These are phyloP conservation scores for Kazachstania taianensis DNA, from an alignment of 805 yeast genomes.

Conservation along the genomic window DNA sequence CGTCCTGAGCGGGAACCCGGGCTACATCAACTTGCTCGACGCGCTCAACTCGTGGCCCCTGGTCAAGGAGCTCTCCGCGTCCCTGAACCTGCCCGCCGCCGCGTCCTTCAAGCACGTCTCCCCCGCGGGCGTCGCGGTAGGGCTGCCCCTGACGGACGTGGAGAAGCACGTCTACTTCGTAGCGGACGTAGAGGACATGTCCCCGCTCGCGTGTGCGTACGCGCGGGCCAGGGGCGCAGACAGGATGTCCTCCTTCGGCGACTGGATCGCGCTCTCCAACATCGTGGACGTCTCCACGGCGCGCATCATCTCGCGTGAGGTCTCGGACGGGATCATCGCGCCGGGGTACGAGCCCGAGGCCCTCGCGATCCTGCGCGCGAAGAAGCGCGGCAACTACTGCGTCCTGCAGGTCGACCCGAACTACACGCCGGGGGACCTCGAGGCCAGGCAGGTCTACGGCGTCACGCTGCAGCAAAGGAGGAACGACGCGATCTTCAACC, in stretches of 20 bases:
- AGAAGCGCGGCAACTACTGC: slow-evolving; percentile 96
- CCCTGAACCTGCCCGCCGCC: slow-evolving; percentile 93
- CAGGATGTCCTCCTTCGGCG: slow-evolving; percentile 98
- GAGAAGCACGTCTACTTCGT: slow-evolving; percentile 95
- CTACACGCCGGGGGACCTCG: slow-evolving; percentile 67
- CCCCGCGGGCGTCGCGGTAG: slow-evolving; percentile 98
- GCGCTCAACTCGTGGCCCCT: slow-evolving; percentile 97
- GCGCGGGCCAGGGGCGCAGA: slow-evolving; percentile 99
- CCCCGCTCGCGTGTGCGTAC: slow-evolving; percentile 94
- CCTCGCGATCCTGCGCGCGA: slow-evolving; percentile 71
- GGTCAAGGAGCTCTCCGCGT: slow-evolving; percentile 89
- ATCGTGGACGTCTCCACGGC: slow-evolving; percentile 95
- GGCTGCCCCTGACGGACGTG: slow-evolving; percentile 77
- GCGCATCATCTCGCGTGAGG: slow-evolving; percentile 92
- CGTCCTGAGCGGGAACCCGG: slow-evolving; percentile 91
- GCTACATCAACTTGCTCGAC: slow-evolving; percentile 90
- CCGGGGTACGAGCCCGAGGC: slow-evolving; percentile 95
- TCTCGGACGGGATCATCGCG: slow-evolving; percentile 96
- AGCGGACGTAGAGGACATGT: slow-evolving; percentile 83
- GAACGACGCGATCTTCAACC: slow-evolving; percentile 90
- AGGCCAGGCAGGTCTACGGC: slow-evolving; percentile 93
- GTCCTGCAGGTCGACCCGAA: slow-evolving; percentile 91
- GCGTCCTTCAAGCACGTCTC: slow-evolving; percentile 98
- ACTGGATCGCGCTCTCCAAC: slow-evolving; percentile 92
- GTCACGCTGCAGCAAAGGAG: slow-evolving; percentile 91